Percentiles rank a stretch among this genome's conserved stretches.
phyloP scores from a whole-genome alignment of 2,329 filamentous ascomycete species.

The Claviceps sp. region DNA sequence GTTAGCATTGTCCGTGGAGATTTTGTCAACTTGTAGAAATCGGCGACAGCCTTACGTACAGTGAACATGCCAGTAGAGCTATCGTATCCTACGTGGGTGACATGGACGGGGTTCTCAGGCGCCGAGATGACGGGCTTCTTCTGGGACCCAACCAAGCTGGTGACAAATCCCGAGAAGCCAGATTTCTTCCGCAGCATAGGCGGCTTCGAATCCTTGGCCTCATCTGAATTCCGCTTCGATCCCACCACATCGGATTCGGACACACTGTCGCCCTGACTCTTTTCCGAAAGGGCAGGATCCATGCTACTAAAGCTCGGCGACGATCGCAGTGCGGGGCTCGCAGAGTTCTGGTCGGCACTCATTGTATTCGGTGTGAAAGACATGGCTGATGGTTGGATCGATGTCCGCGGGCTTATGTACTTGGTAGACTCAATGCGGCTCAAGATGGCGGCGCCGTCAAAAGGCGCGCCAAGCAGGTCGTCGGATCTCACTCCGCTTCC shows the following conservation, averaged over 20 bases:
- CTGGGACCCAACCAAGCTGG: slow-evolving; percentile 68
- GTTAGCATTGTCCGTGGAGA: slow-evolving; percentile 6
- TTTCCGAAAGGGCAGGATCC: slow-evolving; percentile 25
- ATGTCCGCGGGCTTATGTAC: slow-evolving; percentile 19
- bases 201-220: slow-evolving; percentile 50
- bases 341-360: slow-evolving; percentile 37
- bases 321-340: slow-evolving; percentile 45
- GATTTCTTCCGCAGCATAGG: slow-evolving; percentile 66
- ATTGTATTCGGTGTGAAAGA: slow-evolving; percentile 31
- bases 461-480: slow-evolving; percentile 51
- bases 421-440: slow-evolving; percentile 44
- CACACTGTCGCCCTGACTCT: slow-evolving; percentile 18
- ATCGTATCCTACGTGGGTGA: slow-evolving; percentile 96
- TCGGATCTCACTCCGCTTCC: slow-evolving; percentile 28
- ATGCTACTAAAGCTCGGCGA: slow-evolving; percentile 41
- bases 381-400: slow-evolving; percentile 16
- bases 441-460: slow-evolving; percentile 50
- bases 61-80: slow-evolving; percentile 94
- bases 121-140: slow-evolving; percentile 92
- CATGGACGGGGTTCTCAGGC: slow-evolving; percentile 92
- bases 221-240: slow-evolving; percentile 68
- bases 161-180: slow-evolving; percentile 79
- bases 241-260: slow-evolving; percentile 32
- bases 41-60: slow-evolving; percentile 28
- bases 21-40: not conserved